These are phyloP conservation scores for Phytophthora agathidicida DNA, from an alignment of 352 stramenopile genomes.

Conservation along the genomic window DNA sequence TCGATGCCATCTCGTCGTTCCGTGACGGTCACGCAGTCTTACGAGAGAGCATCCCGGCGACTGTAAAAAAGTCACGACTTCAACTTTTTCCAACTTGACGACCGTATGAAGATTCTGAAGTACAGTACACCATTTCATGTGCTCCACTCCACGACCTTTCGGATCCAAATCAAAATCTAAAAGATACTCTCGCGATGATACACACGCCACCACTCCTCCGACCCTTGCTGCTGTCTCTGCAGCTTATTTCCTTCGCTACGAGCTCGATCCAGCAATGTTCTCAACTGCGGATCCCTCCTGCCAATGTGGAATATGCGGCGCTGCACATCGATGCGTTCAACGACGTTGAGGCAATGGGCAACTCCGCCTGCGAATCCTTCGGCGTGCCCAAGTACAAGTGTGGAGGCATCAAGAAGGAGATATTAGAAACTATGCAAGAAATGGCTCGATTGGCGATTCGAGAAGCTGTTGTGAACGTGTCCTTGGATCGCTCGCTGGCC, in stretches of 20 bases:
- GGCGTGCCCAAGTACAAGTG: conserved; percentile 44
- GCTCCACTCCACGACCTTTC: conserved; percentile 7
- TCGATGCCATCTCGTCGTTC: too few relatives aligned
- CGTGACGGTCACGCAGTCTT: too few relatives aligned
- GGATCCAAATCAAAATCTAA: neutral
- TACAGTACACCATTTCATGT: neutral
- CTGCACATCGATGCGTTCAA: conserved; percentile 50
- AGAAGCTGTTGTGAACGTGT: conserved; percentile 65
- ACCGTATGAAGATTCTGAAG: conserved; percentile 9
- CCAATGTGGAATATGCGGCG: conserved; percentile 35
- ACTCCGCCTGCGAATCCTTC: conserved; percentile 22
- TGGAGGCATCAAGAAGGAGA: conserved; percentile 27
- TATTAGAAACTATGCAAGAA: conserved; percentile 46
- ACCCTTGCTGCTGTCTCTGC: conserved; percentile 14
- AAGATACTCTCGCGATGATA: conserved; percentile 22
- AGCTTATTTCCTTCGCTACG: neutral
- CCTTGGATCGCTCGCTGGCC: conserved; percentile 52
- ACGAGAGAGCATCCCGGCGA: too few relatives aligned
- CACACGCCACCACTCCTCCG: neutral
- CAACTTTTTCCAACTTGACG: too few relatives aligned
- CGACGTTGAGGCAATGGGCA: conserved; percentile 33
- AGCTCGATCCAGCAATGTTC: conserved; percentile 18
- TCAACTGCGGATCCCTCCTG: conserved; percentile 24
- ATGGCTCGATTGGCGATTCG: conserved; percentile 48
- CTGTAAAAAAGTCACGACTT: too few relatives aligned